These are phyloP conservation scores for Saccharomyces pastorianus DNA, from an alignment of 1,139 yeast genomes.

Conservation along the genomic window DNA sequence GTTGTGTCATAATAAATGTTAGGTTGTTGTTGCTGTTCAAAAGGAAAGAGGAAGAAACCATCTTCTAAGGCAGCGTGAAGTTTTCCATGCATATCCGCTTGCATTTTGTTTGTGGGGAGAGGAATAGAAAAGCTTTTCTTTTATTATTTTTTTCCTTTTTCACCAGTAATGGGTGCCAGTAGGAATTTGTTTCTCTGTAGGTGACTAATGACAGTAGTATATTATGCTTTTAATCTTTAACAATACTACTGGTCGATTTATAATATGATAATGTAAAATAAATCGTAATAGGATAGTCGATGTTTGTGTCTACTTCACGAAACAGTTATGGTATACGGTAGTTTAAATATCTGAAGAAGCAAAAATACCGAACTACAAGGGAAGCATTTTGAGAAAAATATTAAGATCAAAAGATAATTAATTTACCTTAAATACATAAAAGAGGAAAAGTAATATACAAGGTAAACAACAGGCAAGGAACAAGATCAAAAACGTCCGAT, in stretches of 20 bases:
- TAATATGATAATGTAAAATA: background rate
- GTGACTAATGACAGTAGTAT: background rate
- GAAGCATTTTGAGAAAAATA: background rate
- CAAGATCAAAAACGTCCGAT: background rate
- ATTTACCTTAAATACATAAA: background rate
- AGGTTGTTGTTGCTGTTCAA: background rate
- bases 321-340: background rate
- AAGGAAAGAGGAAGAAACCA: background rate
- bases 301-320: background rate
- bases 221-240: background rate
- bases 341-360: background rate
- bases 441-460: background rate
- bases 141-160: background rate
- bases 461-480: background rate
- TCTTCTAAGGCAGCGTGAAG: background rate
- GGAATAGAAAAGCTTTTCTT: background rate
- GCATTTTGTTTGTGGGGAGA: background rate
- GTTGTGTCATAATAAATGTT: background rate
- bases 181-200: background rate
- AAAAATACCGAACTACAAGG: background rate
- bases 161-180: too few relatives aligned
- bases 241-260: background rate
- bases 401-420: background rate
- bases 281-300: background rate
- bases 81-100: background rate